Percentiles rank a stretch among this genome's conserved stretches.
These are phyloP conservation scores for Acanthamoeba sp. DNA, from an alignment of 208 protist species.

Conservation along the genomic window DNA sequence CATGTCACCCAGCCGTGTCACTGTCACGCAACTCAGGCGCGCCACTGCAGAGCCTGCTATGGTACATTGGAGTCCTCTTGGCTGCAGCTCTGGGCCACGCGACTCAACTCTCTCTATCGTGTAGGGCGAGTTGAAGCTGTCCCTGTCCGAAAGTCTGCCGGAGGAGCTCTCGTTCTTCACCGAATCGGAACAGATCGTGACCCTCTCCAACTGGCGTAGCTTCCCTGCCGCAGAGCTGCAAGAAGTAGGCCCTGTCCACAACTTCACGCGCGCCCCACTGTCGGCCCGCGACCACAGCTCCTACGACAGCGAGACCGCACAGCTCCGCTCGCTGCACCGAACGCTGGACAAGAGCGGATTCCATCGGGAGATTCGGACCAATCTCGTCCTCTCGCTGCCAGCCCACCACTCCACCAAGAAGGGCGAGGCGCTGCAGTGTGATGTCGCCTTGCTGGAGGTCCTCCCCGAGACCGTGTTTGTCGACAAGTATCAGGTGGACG, in stretches of 20 bases:
- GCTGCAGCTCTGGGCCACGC: too few relatives aligned
- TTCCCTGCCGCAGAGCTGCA: not conserved
- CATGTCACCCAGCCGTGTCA: not conserved
- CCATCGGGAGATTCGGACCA: not conserved
- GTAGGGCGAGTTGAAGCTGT: not conserved
- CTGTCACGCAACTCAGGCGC: not conserved
- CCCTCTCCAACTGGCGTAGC: not conserved
- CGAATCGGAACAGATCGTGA: not conserved
- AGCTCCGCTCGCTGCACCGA: not conserved
- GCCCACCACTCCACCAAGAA: not conserved
- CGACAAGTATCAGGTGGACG: not conserved
- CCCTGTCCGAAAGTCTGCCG: not conserved
- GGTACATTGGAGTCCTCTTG: too few relatives aligned
- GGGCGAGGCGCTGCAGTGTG: not conserved
- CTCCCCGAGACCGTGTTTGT: slow-evolving; percentile 4
- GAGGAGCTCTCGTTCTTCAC: not conserved
- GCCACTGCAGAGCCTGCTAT: not conserved
- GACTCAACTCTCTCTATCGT: too few relatives aligned
- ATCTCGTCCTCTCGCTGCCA: not conserved
- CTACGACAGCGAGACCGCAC: not conserved
- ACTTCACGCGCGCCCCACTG: not conserved
- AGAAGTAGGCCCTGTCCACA: not conserved
- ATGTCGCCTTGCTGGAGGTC: not conserved
- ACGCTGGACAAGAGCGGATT: slow-evolving; percentile 11
- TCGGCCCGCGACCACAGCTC: not conserved